These are phyloP conservation scores for Pecoramyces ruminantium DNA, from an alignment of 192 early-diverging fungal genomes.

Conservation along the genomic window DNA sequence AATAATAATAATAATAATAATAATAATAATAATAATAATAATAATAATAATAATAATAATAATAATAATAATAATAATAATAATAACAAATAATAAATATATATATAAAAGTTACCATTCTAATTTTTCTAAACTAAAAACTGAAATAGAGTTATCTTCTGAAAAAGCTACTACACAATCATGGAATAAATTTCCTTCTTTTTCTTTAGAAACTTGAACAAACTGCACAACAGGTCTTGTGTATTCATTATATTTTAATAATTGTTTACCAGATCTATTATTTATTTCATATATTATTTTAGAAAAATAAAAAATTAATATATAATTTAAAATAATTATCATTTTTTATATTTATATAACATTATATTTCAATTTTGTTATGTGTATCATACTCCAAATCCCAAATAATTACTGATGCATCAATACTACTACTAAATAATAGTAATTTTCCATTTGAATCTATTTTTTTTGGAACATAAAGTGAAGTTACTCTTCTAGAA, in stretches of 20 bases:
- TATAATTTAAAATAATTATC: no score
- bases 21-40: no score
- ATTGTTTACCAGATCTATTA: neutral
- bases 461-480: neutral
- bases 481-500: neutral
- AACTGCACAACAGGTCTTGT: neutral
- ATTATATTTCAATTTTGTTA: no score
- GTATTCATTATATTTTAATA: neutral
- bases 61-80: no score
- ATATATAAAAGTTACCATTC: no score
- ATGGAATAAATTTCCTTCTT: neutral
- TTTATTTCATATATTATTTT: no score
- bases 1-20: no score
- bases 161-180: neutral
- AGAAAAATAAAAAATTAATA: no score
- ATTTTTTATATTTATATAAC: no score
- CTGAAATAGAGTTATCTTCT: neutral
- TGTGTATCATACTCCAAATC: neutral
- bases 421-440: neutral
- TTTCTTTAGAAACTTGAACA: neutral
- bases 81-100: no score
- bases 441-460: neutral
- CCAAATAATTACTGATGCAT: neutral
- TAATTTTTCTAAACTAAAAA: neutral
- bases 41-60: no score